Base-by-base conservation (phyloP, 352 stramenopile genomes). In the Phytophthora lateralis region DNA sequence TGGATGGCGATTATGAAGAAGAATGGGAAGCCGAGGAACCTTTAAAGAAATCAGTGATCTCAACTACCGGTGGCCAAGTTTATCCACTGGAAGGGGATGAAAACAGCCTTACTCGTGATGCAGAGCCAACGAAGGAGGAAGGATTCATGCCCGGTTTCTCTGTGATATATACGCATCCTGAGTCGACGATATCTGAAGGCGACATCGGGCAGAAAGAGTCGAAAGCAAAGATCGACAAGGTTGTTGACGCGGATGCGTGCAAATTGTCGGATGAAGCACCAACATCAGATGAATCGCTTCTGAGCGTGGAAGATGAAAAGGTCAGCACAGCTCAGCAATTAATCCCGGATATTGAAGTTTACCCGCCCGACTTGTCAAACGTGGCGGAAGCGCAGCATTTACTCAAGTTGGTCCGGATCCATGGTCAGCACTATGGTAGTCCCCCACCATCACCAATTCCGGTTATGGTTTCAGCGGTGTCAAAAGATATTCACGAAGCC, bases 1-100 rank as follows among this genome's bases (percentile, higher is more conserved):
- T 35, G 4, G 41, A 7, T 27, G 68, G 26, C 6, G 47, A 65
- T 4, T 67, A 76, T 42, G 52, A 70, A 20, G 64, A 69, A 21
- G 63, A 62, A 42, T 63, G 52, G 42, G 63, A 62, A n/a, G 39
- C 39, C 27, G 56, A 56, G 8, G 50, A 68, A 24, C 21, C 34
- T 43, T 69, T 48, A 17, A 64, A 65, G 41, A 38, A 56, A 8
- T 30, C 18, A 26, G 11, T 60, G n/a, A 10, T 65, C 9, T 65
- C 21, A 6, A 20, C 21, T 47, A 43, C 17, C 35, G 35, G 21
- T 15, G 48, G 15, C 4, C 46, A 54, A 55, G 37, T 53, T 20
- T 39, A 45, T 45, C 61, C 48, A 14, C 6, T 42, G 39, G 50
- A 46, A 44, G 58, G 43, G 6, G 41, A 58, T 9, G 55, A 55